A percentile compares a stretch with the other conserved stretches of the same genome.
Conservation (phyloP, 306 rosid species). For the Cucurbita moschata region DNA sequence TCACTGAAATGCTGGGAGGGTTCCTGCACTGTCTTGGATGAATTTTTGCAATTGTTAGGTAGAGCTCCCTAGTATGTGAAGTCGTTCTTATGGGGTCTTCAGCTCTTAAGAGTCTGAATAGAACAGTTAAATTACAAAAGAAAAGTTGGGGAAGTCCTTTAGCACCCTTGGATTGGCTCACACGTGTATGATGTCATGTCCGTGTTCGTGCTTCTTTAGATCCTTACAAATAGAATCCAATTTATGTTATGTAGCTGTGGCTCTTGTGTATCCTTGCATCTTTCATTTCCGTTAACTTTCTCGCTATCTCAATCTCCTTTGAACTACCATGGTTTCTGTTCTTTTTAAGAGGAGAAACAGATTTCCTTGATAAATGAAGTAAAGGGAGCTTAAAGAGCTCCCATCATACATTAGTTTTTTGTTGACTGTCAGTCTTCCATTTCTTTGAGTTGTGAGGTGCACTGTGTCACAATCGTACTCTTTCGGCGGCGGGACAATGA, state of each 20-base stretch:
- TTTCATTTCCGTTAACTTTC: no score
- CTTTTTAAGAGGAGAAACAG: not conserved
- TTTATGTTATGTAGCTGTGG: no score
- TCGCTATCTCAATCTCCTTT: not conserved
- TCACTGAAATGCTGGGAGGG: not conserved
- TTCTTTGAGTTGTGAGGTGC: not conserved
- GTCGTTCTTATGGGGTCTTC: no score
- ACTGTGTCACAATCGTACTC: not conserved
- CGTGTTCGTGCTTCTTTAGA: no score
- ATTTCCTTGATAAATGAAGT: not conserved
- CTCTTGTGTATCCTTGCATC: no score
- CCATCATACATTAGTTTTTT: not conserved
- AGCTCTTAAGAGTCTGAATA: no score
- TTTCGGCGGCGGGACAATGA: no score
- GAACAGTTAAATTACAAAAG: no score
- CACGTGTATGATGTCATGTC: no score
- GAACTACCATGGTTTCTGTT: not conserved
- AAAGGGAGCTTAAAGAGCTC: not conserved
- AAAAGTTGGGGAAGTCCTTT: no score
- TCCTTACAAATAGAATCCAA: no score
- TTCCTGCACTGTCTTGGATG: not conserved
- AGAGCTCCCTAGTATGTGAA: no score
- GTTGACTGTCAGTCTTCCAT: not conserved
- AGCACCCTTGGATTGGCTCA: not conserved
- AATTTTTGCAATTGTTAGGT: not conserved